Conservation (phyloP, 805 yeast genomes). For the Metschnikowia similis region DNA sequence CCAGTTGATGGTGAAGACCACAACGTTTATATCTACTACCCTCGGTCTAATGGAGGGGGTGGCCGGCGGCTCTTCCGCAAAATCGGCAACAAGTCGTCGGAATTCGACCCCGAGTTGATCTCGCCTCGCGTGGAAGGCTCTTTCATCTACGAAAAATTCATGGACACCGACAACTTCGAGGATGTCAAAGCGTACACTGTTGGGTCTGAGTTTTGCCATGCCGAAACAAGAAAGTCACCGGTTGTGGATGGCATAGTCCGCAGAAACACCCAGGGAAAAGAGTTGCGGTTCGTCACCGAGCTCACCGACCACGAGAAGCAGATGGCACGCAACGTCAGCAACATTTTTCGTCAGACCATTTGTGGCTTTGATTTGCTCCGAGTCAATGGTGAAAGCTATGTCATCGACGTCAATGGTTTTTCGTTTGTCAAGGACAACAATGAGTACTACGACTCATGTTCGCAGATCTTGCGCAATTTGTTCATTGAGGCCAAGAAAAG, state of each 20-base stretch:
- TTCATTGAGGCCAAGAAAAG: slow-evolving; percentile 54
- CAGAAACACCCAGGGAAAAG: slow-evolving; percentile 96
- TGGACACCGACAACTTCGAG: slow-evolving; percentile 97
- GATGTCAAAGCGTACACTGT: slow-evolving; percentile 99
- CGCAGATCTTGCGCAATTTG: slow-evolving; percentile 69
- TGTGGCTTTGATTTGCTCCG: slow-evolving; percentile 95
- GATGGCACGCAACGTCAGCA: slow-evolving; percentile 77
- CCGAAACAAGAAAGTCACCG: slow-evolving; percentile 97
- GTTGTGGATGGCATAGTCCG: slow-evolving; percentile 99
- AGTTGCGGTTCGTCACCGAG: slow-evolving; percentile 83
- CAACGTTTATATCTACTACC: slow-evolving; percentile 89
- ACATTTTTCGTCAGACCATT: slow-evolving; percentile 81
- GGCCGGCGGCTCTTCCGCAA: slow-evolving; percentile 92
- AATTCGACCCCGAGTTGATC: slow-evolving; percentile 77
- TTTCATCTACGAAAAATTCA: slow-evolving; percentile 85
- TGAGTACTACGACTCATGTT: slow-evolving; percentile 79
- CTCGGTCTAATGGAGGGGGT: slow-evolving; percentile 90
- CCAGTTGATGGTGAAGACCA: slow-evolving; percentile 99
- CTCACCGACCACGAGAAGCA: slow-evolving; percentile 67
- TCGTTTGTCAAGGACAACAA: slow-evolving; percentile 93
- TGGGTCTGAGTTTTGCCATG: slow-evolving; percentile 87
- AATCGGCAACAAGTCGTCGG: slow-evolving; percentile 95
- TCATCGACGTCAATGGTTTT: slow-evolving; percentile 96
- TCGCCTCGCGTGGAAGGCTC: slow-evolving; percentile 86
- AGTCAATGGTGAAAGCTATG: slow-evolving; percentile 83